phyloP scores from a whole-genome alignment of 2,329 filamentous ascomycete genomes.

The Bipolaris zeicola region DNA sequence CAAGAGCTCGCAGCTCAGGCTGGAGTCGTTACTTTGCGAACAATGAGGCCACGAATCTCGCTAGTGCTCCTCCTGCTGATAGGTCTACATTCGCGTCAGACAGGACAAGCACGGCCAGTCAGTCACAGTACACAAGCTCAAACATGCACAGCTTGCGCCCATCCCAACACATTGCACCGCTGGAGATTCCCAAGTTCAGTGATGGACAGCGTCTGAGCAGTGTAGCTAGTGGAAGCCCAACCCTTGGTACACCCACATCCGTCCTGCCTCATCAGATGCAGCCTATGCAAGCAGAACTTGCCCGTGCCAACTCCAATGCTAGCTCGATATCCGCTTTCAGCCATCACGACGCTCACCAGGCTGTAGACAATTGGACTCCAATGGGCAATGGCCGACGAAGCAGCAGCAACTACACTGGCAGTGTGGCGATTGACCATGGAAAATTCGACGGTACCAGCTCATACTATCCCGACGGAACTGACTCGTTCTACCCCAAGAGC shows the following conservation, averaged over 20 bases:
- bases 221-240: constrained; percentile 72
- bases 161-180: constrained; percentile 72
- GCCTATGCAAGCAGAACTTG: constrained; percentile 48
- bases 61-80: constrained; percentile 67
- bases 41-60: constrained; percentile 62
- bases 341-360: constrained; percentile 32
- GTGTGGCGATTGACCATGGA: constrained; percentile 49
- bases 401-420: constrained; percentile 54
- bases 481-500: constrained; percentile 54
- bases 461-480: constrained; percentile 43
- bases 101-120: constrained; percentile 46
- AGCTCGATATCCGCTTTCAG: constrained; percentile 43
- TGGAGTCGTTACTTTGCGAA: constrained; percentile 82
- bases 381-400: constrained; percentile 43
- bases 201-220: constrained; percentile 65
- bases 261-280: constrained; percentile 44
- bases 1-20: constrained; percentile 64
- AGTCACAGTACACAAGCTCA: constrained; percentile 58
- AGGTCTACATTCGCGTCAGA: constrained; percentile 48
- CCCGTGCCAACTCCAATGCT: constrained; percentile 45
- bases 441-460: constrained; percentile 62
- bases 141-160: constrained; percentile 62
- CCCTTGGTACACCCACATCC: constrained; percentile 64
- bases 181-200: constrained; percentile 59
- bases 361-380: constrained; percentile 47